Evolutionary conservation across 345 rosid genomes (phyloP).

Genomic region (Angophora floribunda): DNA sequence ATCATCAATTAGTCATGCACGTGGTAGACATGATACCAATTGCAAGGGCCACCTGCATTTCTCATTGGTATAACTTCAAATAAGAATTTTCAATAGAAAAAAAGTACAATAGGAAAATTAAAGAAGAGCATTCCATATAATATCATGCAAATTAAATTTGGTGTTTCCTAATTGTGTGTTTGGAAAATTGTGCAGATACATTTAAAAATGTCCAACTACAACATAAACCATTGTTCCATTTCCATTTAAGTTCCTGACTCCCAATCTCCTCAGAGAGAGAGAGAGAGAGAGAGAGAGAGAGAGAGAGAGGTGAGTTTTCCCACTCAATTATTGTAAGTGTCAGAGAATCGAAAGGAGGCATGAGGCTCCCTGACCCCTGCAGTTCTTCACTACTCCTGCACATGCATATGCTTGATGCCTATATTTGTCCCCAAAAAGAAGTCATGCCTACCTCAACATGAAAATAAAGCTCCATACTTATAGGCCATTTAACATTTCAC

Average conservation of each 20-base stretch:
- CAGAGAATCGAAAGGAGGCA: neutral
- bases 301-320: neutral
- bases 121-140: neutral
- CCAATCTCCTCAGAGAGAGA: neutral
- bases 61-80: neutral
- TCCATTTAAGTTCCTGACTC: neutral
- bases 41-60: neutral
- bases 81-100: neutral
- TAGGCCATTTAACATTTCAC: neutral
- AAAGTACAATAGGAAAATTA: neutral
- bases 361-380: neutral
- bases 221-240: neutral
- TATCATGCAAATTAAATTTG: neutral
- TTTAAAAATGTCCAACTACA: neutral
- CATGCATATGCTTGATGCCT: neutral
- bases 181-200: neutral
- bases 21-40: neutral
- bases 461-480: neutral
- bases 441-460: neutral
- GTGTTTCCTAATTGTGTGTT: neutral
- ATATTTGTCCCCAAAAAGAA: neutral
- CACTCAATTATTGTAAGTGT: neutral
- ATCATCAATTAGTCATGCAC: neutral
- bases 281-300: neutral
- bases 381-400: neutral